Evolutionary conservation across 2,329 filamentous ascomycete species (phyloP).

Genomic region (Penicillium oxalicum): DNA sequence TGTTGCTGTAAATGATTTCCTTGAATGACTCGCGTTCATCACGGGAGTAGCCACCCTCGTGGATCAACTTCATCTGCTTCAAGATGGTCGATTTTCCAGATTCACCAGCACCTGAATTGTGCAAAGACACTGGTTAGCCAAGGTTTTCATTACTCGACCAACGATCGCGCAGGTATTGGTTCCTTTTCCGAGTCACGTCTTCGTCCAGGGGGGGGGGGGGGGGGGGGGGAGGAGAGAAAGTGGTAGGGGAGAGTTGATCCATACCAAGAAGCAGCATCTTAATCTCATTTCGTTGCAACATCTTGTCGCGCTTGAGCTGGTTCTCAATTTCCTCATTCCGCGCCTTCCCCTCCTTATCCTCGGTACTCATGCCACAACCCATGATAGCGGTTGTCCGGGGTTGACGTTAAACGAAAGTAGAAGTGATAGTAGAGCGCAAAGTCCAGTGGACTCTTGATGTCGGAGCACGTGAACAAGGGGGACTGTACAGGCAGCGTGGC

Average conservation of each 20-base stretch:
- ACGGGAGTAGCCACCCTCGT: conserved; percentile 96
- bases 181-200: too few species aligned
- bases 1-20: conserved; percentile 68
- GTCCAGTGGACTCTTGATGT: conserved; percentile 8
- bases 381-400: conserved; percentile 58
- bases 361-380: conserved; percentile 99
- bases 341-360: conserved; percentile 99
- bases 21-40: conserved; percentile 70
- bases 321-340: conserved; percentile 99
- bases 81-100: conserved; percentile 91
- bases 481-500: conserved; percentile 3
- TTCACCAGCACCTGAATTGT: conserved; percentile 78
- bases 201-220: too few species aligned
- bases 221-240: too few species aligned
- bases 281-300: conserved; percentile 99
- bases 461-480: conserved; percentile 5
- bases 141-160: too few species aligned
- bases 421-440: conserved; percentile 3
- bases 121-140: not conserved
- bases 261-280: conserved; percentile 98
- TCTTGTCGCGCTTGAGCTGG: conserved; percentile 95
- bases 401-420: conserved; percentile 12
- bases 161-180: too few species aligned
- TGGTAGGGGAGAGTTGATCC: conserved; percentile 22
- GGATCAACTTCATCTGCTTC: conserved; percentile 98